These are phyloP conservation scores for Pichia sp. DNA, from an alignment of 1,139 yeast species.

Conservation along the genomic window DNA sequence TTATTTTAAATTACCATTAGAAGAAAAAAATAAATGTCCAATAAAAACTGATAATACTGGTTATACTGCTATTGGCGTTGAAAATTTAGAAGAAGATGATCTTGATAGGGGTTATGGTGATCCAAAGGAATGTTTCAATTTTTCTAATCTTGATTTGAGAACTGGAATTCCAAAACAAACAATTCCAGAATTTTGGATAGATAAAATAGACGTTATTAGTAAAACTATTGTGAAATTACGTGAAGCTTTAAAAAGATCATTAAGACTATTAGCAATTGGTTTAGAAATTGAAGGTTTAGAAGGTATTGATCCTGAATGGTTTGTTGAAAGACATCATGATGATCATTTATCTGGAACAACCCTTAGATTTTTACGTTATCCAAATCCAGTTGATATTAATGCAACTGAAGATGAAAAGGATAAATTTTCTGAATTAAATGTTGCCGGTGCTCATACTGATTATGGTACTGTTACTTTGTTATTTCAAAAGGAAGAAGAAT, in stretches of 20 bases:
- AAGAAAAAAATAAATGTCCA: slow-evolving; percentile 34
- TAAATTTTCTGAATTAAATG: slow-evolving; percentile 21
- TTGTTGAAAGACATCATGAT: slow-evolving; percentile 39
- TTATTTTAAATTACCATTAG: slow-evolving; percentile 39
- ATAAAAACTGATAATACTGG: slow-evolving; percentile 44
- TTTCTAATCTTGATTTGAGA: slow-evolving; percentile 36
- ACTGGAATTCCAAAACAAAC: slow-evolving; percentile 36
- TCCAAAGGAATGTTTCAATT: slow-evolving; percentile 41
- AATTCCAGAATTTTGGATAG: slow-evolving; percentile 40
- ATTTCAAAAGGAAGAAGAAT: slow-evolving; percentile 34
- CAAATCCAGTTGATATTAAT: slow-evolving; percentile 39
- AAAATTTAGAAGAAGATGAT: slow-evolving; percentile 43
- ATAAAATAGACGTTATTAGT: slow-evolving; percentile 28
- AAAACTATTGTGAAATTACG: slow-evolving; percentile 36
- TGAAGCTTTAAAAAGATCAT: slow-evolving; percentile 35
- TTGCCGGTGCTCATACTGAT: slow-evolving; percentile 59
- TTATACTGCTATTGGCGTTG: slow-evolving; percentile 46
- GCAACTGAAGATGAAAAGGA: slow-evolving; percentile 35
- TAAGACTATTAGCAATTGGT: slow-evolving; percentile 43
- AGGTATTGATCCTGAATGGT: slow-evolving; percentile 38
- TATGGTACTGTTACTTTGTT: slow-evolving; percentile 50
- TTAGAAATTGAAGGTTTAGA: slow-evolving; percentile 40
- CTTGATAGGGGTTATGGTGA: slow-evolving; percentile 42
- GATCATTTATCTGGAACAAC: slow-evolving; percentile 43
- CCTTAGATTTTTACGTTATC: slow-evolving; percentile 48